phyloP scores from a whole-genome alignment of 2,329 filamentous ascomycete species.

The Catunica adiposa region DNA sequence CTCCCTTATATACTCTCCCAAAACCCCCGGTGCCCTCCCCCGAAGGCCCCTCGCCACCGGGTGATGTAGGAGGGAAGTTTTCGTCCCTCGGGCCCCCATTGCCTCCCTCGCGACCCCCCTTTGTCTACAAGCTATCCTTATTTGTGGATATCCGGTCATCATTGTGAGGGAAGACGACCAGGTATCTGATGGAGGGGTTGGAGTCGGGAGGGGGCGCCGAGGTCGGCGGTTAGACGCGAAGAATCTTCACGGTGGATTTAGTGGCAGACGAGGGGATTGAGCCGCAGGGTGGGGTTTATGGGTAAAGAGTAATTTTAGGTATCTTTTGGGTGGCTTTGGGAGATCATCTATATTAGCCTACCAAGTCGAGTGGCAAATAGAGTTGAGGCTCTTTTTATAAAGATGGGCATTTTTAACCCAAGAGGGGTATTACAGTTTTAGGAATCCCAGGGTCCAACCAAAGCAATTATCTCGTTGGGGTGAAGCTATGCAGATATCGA shows the following conservation, averaged over 20 bases:
- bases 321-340: neutral
- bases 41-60: neutral
- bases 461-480: too few relatives aligned
- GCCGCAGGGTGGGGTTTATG: neutral
- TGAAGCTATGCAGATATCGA: too few relatives aligned
- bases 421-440: too few relatives aligned
- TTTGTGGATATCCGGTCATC: neutral
- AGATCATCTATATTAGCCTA: too few relatives aligned
- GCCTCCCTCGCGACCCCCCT: neutral
- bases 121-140: neutral
- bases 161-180: too few relatives aligned
- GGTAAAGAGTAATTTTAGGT: neutral
- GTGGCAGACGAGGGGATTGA: neutral
- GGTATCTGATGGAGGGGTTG: too few relatives aligned
- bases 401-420: too few relatives aligned
- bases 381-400: too few relatives aligned
- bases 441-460: too few relatives aligned
- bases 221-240: neutral
- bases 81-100: neutral
- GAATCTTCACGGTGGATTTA: neutral
- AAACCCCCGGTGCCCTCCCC: neutral
- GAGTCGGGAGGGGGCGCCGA: neutral
- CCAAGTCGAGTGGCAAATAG: too few relatives aligned
- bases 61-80: neutral
- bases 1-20: neutral